Conservation (phyloP, 345 rosid genomes). For the Mangifera indica region DNA sequence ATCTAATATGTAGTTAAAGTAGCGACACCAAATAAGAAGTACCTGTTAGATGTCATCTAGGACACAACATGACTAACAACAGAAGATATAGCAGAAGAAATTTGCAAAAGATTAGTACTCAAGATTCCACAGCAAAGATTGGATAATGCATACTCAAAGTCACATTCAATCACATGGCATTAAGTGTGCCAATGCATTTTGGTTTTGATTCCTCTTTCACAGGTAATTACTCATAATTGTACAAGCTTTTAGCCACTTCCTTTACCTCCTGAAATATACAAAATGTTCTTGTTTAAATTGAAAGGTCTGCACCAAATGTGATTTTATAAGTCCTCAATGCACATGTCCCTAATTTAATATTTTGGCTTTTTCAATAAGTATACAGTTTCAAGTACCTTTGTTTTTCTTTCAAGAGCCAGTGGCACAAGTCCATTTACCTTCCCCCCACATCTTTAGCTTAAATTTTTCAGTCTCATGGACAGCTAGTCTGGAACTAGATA, state of each 20-base stretch:
- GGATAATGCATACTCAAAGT: background rate
- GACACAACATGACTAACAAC: background rate
- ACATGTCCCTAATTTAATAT: background rate
- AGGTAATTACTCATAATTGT: background rate
- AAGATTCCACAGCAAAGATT: background rate
- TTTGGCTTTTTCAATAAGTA: background rate
- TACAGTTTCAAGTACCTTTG: background rate
- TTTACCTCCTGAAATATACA: background rate
- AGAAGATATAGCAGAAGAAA: conserved; percentile 1
- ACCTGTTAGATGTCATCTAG: conserved; percentile 8
- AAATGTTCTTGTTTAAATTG: background rate
- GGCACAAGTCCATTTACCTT: background rate
- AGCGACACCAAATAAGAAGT: conserved; percentile 12
- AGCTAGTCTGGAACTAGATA: background rate
- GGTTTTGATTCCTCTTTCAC: background rate
- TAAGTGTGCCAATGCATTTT: background rate
- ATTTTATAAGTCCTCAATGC: background rate
- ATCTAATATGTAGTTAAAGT: conserved; percentile 46
- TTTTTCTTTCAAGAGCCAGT: background rate
- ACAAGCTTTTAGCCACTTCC: background rate
- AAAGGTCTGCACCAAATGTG: background rate
- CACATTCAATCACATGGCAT: background rate
- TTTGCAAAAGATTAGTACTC: background rate
- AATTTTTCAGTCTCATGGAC: background rate
- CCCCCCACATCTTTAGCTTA: background rate